Base-by-base conservation (phyloP, 495 filamentous ascomycete species). In the Chaetomium fimeti region DNA sequence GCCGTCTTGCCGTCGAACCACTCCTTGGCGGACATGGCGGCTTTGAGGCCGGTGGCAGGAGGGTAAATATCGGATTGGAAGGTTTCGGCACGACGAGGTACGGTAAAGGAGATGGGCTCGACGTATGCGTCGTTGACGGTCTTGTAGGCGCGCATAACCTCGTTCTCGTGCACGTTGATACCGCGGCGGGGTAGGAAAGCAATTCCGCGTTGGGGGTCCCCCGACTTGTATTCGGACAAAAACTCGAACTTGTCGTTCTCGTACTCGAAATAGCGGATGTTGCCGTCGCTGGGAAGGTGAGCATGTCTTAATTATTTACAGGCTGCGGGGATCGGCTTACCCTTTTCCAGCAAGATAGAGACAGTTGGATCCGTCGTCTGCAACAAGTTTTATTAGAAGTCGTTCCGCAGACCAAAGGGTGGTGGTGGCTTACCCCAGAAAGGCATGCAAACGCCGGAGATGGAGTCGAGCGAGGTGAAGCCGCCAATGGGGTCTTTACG, bases 51-150 rank as follows among this genome's bases (percentile, higher is more conserved):
- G 66, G 81, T 76, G 8, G 90, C 86, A 3, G 93, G 91, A 20
- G 93, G 95, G 73, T 91, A 98, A 69, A 98, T 97, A 71, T 98
- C 94, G 55, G 90, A 90, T 78, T 98, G 94, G 85, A 98, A 98
- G 54, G 87, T 90, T 77, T 98, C 94, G n/a, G 94, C 90, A 45
- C 92, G 84, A 29, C 94, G 89, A 56, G 95, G 95, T 0, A 97
- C 94, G 60, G 96, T 93, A 78, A 98, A 98, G 0, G 95, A 97
- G 70, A 98, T 89, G 12, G 94, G 94, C 73, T 98, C 93, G 69
- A 98, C 91, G 75, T 95, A 96, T 12, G 81, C 76, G 75, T 98
- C 95, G 72, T 92, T 93, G 72, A 97, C 89, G 0, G 93, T 97
- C 84, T 98, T 98, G 84, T 89, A 98, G 51, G 89, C 93, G 63